A percentile compares a stretch with the other conserved stretches of the same genome.
phyloP scores from a whole-genome alignment of 73 alveolate genomes.

The Breviolum minutum region DNA sequence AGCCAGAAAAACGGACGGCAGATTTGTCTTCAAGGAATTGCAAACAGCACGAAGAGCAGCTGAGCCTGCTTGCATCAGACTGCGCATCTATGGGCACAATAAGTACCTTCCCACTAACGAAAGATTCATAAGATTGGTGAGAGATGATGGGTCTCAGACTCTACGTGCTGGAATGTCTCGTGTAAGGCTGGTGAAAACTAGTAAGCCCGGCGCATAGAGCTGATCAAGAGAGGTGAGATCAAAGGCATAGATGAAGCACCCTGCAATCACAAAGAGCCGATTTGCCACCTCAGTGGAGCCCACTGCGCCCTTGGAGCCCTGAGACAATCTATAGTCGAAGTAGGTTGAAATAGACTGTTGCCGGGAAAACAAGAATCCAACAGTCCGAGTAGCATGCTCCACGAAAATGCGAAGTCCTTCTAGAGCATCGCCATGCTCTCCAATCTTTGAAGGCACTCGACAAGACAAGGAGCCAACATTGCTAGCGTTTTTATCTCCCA shows the following conservation, averaged over 20 bases:
- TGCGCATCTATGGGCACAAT: neutral
- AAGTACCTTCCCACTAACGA: neutral
- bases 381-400: slow-evolving; percentile 51
- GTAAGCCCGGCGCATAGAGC: neutral
- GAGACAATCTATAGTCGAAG: neutral
- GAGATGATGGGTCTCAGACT: too few relatives aligned
- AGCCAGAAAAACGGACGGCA: neutral
- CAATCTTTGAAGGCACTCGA: neutral
- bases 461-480: neutral
- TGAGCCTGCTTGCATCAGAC: slow-evolving; percentile 12
- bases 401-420: slow-evolving; percentile 59
- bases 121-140: too few relatives aligned
- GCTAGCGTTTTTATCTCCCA: neutral
- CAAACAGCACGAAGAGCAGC: neutral
- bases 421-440: slow-evolving; percentile 6
- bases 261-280: slow-evolving; percentile 65
- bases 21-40: neutral
- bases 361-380: neutral
- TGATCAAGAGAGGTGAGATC: slow-evolving; percentile 27
- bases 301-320: neutral
- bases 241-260: slow-evolving; percentile 38
- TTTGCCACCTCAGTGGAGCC: slow-evolving; percentile 29
- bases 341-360: neutral
- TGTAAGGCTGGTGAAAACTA: too few relatives aligned
- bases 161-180: neutral